Percentiles rank a stretch among this genome's conserved stretches.
These are phyloP conservation scores for Halophytophthora batemanensis DNA, from an alignment of 352 stramenopile genomes.

Conservation along the genomic window DNA sequence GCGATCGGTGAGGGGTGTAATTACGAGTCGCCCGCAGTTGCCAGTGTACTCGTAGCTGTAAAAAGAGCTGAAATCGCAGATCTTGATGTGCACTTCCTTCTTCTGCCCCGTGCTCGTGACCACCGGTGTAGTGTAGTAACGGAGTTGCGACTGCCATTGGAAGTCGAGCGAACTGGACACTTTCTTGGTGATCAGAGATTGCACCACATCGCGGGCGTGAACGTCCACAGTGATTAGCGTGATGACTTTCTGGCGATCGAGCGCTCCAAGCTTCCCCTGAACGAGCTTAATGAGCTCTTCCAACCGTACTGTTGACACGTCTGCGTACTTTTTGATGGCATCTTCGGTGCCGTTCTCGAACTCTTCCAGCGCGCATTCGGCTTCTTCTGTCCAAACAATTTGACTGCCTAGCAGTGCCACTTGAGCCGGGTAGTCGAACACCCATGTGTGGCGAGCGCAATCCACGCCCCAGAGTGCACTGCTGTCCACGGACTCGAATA, in stretches of 20 bases:
- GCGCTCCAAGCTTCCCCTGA: slow-evolving; percentile 61
- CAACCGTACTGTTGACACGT: slow-evolving; percentile 88
- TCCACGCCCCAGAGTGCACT: slow-evolving; percentile 91
- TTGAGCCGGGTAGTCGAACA: slow-evolving; percentile 90
- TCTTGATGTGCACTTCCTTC: slow-evolving; percentile 83
- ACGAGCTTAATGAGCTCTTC: slow-evolving; percentile 94
- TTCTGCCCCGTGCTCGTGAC: slow-evolving; percentile 30
- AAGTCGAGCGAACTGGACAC: slow-evolving; percentile 91
- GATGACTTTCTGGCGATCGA: slow-evolving; percentile 93
- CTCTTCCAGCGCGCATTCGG: slow-evolving; percentile 90
- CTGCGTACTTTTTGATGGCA: slow-evolving; percentile 93
- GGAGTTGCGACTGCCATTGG: slow-evolving; percentile 94
- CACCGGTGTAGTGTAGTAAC: slow-evolving; percentile 87
- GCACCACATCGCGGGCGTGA: slow-evolving; percentile 93
- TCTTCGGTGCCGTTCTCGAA: slow-evolving; percentile 95
- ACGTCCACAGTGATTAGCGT: slow-evolving; percentile 98
- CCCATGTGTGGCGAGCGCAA: slow-evolving; percentile 75
- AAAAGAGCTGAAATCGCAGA: slow-evolving; percentile 89
- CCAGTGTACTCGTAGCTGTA: slow-evolving; percentile 97
- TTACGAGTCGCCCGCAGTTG: slow-evolving; percentile 89
- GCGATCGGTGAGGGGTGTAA: slow-evolving; percentile 80
- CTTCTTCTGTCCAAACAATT: slow-evolving; percentile 93
- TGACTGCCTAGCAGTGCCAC: slow-evolving; percentile 87
- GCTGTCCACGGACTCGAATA: slow-evolving; percentile 91
- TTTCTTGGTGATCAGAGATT: slow-evolving; percentile 91